These are phyloP conservation scores for Xylariaceae sp. DNA, from an alignment of 2,329 filamentous ascomycete genomes.

Conservation along the genomic window DNA sequence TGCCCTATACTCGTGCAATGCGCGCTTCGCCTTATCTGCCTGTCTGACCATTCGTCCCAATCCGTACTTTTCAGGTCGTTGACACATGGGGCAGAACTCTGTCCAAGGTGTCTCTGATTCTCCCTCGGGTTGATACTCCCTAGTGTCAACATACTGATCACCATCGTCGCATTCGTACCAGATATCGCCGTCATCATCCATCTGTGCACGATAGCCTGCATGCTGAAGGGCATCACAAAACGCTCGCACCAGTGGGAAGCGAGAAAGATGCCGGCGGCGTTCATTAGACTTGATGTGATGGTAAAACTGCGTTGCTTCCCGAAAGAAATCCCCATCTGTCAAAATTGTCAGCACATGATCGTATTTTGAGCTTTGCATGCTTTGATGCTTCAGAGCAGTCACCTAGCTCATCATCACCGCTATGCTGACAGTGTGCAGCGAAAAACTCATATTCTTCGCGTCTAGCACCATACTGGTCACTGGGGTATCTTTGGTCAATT, in stretches of 20 bases:
- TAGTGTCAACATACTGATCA: background rate
- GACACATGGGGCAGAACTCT: background rate
- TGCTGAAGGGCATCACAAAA: background rate
- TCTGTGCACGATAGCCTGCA: background rate
- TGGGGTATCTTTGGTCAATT: background rate
- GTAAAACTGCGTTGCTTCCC: background rate
- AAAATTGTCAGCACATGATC: background rate
- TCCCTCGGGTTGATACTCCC: background rate
- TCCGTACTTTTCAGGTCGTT: background rate
- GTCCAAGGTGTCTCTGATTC: background rate
- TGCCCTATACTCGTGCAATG: background rate
- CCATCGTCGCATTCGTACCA: background rate
- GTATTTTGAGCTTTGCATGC: background rate
- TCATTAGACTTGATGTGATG: background rate
- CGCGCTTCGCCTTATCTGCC: background rate
- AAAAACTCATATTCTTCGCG: background rate
- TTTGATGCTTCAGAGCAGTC: background rate
- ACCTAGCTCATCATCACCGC: background rate
- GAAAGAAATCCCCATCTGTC: background rate
- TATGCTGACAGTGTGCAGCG: background rate
- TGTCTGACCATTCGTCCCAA: background rate
- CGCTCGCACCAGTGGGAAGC: background rate
- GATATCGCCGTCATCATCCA: background rate
- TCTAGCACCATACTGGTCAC: background rate
- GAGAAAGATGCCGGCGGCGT: background rate